These are phyloP conservation scores for Fusarium penzigii DNA, from an alignment of 2,329 filamentous ascomycete genomes.

Conservation along the genomic window DNA sequence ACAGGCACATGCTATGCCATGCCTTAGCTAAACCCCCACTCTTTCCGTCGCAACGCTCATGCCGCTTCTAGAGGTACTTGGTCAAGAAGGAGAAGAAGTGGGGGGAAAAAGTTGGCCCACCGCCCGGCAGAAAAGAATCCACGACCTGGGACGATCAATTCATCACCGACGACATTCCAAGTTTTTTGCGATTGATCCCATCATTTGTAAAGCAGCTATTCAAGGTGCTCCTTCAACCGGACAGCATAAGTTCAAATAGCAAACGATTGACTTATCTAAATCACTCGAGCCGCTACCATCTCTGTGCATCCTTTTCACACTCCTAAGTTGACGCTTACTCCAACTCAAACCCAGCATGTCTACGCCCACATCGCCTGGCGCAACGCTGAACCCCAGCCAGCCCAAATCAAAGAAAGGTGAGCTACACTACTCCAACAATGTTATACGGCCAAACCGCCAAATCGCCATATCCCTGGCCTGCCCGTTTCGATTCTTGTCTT, in stretches of 20 bases:
- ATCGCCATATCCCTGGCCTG: not conserved
- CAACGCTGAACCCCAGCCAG: slow-evolving; percentile 16
- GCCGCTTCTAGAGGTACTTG: too few relatives aligned
- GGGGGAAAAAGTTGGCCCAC: not conserved
- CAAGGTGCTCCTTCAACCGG: not conserved
- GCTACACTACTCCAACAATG: not conserved
- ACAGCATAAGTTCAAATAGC: not conserved
- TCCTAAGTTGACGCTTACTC: not conserved
- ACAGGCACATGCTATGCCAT: too few relatives aligned
- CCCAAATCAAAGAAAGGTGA: slow-evolving; percentile 22
- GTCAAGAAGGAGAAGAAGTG: too few relatives aligned
- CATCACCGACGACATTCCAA: not conserved
- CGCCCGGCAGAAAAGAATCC: not conserved
- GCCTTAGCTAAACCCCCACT: not conserved
- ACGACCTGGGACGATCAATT: not conserved
- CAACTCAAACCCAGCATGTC: slow-evolving; percentile 13
- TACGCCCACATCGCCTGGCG: slow-evolving; percentile 10
- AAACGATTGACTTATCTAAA: not conserved
- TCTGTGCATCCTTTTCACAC: not conserved
- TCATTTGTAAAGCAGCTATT: not conserved
- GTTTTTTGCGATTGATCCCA: too few relatives aligned
- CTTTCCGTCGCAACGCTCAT: not conserved
- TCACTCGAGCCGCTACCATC: not conserved
- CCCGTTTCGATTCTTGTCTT: not conserved
- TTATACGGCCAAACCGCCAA: not conserved